phyloP scores from a whole-genome alignment of 371 early-diverging fungal genomes.

The Globomyces sp. region DNA sequence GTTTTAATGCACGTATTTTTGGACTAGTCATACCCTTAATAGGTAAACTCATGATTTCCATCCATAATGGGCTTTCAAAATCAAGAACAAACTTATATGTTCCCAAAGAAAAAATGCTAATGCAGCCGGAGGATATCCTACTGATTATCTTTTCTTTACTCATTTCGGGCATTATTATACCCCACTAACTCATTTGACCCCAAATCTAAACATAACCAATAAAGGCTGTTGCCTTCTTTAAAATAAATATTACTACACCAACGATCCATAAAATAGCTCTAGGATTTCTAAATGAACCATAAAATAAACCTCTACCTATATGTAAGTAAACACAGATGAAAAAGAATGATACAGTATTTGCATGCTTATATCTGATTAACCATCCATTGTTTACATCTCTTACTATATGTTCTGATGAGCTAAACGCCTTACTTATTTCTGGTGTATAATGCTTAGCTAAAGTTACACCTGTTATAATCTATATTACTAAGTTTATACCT shows the following conservation, averaged over 20 bases:
- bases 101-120: too few relatives aligned
- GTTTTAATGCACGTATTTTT: slow-evolving; percentile 22
- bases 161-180: slow-evolving; percentile 17
- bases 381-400: slow-evolving; percentile 63
- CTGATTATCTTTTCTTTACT: slow-evolving; percentile 20
- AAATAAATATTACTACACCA: slow-evolving; percentile 62
- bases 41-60: too few relatives aligned
- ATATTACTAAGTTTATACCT: slow-evolving; percentile 57
- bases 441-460: slow-evolving; percentile 57
- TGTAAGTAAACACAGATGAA: slow-evolving; percentile 61
- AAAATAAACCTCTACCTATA: slow-evolving; percentile 60
- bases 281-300: slow-evolving; percentile 60
- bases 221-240: slow-evolving; percentile 55
- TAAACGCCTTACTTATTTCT: slow-evolving; percentile 47
- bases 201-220: slow-evolving; percentile 21
- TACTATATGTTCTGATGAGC: slow-evolving; percentile 54
- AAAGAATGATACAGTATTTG: slow-evolving; percentile 62
- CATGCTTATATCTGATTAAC: slow-evolving; percentile 60
- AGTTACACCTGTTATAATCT: slow-evolving; percentile 58
- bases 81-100: too few relatives aligned
- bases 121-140: too few relatives aligned
- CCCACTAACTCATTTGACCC: slow-evolving; percentile 19
- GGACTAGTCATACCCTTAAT: too few relatives aligned
- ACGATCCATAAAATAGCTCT: slow-evolving; percentile 59
- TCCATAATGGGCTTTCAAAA: too few relatives aligned